phyloP scores from a whole-genome alignment of 2,329 filamentous ascomycete species.

The Onygenales sp. region DNA sequence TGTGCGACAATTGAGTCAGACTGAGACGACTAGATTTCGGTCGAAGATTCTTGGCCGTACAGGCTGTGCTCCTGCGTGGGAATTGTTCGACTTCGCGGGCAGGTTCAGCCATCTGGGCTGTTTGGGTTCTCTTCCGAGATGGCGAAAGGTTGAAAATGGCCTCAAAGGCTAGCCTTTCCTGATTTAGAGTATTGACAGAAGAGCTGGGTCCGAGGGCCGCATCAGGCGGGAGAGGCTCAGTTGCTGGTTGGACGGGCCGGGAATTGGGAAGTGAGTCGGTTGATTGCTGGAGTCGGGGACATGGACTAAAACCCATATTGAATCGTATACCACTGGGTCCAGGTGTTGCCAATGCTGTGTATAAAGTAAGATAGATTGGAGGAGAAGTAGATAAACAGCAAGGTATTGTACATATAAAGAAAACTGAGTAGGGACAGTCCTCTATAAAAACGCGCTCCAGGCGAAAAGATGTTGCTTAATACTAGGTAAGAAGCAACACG shows the following conservation, averaged over 20 bases:
- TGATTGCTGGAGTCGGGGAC: slow-evolving; percentile 6
- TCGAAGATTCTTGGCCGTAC: background rate
- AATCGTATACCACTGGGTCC: background rate
- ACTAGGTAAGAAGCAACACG: no score
- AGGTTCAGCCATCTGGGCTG: background rate
- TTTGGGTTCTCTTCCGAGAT: background rate
- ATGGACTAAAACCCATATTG: slow-evolving; percentile 9
- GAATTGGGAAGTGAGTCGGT: background rate
- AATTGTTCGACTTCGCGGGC: background rate
- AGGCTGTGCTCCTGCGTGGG: background rate
- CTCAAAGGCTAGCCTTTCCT: slow-evolving; percentile 6
- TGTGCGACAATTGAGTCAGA: slow-evolving; percentile 15
- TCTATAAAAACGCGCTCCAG: background rate
- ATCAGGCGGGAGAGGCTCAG: background rate
- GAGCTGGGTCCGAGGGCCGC: background rate
- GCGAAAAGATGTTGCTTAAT: background rate
- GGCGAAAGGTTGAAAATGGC: slow-evolving; percentile 6
- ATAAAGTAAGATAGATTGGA: background rate
- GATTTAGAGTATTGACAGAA: background rate
- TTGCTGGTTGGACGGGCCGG: background rate
- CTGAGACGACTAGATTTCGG: slow-evolving; percentile 4
- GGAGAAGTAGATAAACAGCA: background rate
- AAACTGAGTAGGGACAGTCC: no score
- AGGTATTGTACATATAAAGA: no score
- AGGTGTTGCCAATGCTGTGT: background rate